These are phyloP conservation scores for Suaeda aralocaspica DNA, from an alignment of 148 eudicot genomes.

Conservation along the genomic window DNA sequence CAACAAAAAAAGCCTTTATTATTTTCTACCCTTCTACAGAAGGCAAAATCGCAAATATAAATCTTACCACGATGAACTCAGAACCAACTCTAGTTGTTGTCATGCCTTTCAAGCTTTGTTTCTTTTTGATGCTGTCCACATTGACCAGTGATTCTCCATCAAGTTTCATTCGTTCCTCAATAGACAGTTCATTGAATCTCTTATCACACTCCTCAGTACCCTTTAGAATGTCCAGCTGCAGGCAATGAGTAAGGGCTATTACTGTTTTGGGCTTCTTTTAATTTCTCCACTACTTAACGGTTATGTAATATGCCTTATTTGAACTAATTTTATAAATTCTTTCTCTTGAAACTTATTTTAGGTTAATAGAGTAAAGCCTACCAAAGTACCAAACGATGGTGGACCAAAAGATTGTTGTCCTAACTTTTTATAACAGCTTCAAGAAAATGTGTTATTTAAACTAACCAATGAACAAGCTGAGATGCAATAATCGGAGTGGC, in stretches of 20 bases:
- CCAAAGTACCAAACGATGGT: no score
- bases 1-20: no score
- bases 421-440: not conserved
- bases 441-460: slow-evolving; percentile 6
- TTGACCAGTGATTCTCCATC: slow-evolving; percentile 1
- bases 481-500: slow-evolving; percentile 84
- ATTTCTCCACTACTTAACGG: no score
- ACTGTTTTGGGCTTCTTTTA: no score
- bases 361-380: no score
- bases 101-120: not conserved
- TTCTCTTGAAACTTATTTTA: no score
- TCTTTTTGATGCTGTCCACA: slow-evolving; percentile 8
- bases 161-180: not conserved
- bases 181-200: slow-evolving; percentile 1
- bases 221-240: not conserved
- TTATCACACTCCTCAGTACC: not conserved
- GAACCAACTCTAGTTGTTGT: not conserved
- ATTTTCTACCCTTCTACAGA: no score
- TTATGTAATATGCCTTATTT: no score
- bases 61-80: slow-evolving; percentile 10
- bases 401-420: no score
- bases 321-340: no score
- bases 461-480: slow-evolving; percentile 86
- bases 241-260: not conserved
- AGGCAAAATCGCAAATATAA: no score